Percentiles rank a stretch among this genome's conserved stretches.
phyloP scores from a whole-genome alignment of 768 basidiomycete genomes.

The Tephrocybe sp. region DNA sequence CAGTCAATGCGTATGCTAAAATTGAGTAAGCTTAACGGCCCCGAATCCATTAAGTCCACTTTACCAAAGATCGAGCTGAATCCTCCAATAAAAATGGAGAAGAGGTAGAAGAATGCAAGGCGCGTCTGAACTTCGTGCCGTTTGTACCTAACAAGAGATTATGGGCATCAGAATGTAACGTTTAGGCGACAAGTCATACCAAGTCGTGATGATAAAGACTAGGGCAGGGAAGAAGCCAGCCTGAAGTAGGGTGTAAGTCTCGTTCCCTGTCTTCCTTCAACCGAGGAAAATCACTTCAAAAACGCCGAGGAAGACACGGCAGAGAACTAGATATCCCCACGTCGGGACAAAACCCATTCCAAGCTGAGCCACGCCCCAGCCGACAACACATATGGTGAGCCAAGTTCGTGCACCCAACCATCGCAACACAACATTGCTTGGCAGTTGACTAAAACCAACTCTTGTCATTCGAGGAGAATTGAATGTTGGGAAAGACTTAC shows the following conservation, averaged over 20 bases:
- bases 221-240: conserved; percentile 42
- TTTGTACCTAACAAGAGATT: conserved; percentile 25
- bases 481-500: conserved; percentile 22
- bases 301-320: conserved; percentile 37
- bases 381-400: conserved; percentile 35
- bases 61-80: conserved; percentile 26
- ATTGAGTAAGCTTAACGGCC: not conserved
- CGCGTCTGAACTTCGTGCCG: conserved; percentile 43
- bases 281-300: conserved; percentile 33
- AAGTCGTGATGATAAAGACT: conserved; percentile 39
- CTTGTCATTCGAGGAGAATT: not conserved
- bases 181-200: conserved; percentile 20
- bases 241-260: conserved; percentile 15
- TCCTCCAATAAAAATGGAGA: conserved; percentile 29
- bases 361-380: conserved; percentile 42
- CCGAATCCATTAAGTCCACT: not conserved
- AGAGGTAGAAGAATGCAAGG: conserved; percentile 30
- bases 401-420: conserved; percentile 39
- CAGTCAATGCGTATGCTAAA: conserved; percentile 15
- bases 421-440: conserved; percentile 39
- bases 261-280: not conserved
- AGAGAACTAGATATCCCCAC: conserved; percentile 38
- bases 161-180: no score
- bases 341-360: conserved; percentile 41
- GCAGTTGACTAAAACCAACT: conserved; percentile 34